A percentile compares a stretch with the other conserved stretches of the same genome.
These are phyloP conservation scores for Leccinum holopus DNA, from an alignment of 1,284 basidiomycete genomes.

Conservation along the genomic window DNA sequence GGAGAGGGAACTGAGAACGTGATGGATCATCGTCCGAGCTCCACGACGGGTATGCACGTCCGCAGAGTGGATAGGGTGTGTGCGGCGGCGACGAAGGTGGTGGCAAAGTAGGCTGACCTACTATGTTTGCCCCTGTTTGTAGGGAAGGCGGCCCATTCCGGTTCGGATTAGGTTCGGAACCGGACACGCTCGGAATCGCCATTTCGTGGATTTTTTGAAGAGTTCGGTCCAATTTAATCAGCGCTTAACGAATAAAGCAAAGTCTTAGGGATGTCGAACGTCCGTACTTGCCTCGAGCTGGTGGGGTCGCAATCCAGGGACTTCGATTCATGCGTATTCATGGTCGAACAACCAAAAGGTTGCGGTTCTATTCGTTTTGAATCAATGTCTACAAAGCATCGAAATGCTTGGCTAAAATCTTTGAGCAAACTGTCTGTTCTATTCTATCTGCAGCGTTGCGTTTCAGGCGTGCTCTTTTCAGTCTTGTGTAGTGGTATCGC, in stretches of 20 bases:
- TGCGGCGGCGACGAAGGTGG: too few relatives aligned
- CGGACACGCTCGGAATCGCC: too few relatives aligned
- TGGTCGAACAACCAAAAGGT: neutral
- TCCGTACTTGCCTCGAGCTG: neutral
- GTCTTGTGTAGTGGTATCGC: neutral
- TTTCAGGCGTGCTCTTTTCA: neutral
- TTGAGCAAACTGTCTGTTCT: neutral
- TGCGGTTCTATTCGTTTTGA: neutral
- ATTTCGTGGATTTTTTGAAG: too few relatives aligned
- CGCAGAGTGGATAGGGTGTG: too few relatives aligned
- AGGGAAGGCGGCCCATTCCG: too few relatives aligned
- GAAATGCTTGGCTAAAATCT: too few relatives aligned
- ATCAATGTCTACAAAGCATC: neutral
- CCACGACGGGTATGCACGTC: too few relatives aligned
- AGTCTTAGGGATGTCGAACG: neutral
- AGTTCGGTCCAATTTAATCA: neutral
- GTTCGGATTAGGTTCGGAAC: too few relatives aligned
- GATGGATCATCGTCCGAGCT: too few relatives aligned
- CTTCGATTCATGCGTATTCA: neutral
- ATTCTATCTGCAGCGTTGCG: neutral
- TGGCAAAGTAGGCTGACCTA: too few relatives aligned
- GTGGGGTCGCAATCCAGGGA: neutral
- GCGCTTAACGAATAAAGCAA: neutral
- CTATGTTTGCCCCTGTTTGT: too few relatives aligned
- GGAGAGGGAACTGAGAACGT: too few relatives aligned